Conservation (phyloP, 1,139 yeast genomes). For the Maudiozyma humilis region DNA sequence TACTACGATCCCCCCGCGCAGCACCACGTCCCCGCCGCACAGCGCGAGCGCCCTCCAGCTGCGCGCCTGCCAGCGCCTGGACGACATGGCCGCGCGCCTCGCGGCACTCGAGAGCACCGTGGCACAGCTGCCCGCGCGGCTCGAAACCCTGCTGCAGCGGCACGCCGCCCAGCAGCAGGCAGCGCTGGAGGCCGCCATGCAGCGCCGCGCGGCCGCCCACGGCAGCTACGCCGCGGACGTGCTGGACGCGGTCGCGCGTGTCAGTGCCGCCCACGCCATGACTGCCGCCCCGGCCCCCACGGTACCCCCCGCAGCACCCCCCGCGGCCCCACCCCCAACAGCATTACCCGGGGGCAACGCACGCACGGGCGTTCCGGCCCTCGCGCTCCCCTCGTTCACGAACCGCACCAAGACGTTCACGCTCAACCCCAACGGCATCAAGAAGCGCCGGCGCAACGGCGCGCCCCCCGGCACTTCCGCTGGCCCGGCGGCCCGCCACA, state of each 20-base stretch:
- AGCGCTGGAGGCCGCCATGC: neutral
- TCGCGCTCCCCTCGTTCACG: constrained; percentile 7
- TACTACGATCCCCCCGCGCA: neutral
- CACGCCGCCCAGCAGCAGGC: neutral
- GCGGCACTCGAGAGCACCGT: constrained; percentile 21
- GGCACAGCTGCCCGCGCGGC: neutral
- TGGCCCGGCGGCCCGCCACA: too few relatives aligned
- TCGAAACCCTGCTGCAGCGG: neutral
- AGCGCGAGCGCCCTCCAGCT: constrained; percentile 7
- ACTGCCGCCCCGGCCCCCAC: neutral
- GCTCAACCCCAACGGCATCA: constrained; percentile 29
- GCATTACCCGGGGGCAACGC: neutral
- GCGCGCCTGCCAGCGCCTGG: constrained; percentile 27
- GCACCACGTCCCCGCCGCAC: neutral
- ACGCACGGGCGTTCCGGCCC: neutral
- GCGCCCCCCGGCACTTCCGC: too few relatives aligned
- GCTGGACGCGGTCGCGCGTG: neutral
- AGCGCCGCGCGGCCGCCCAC: neutral
- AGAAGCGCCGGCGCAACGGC: constrained; percentile 18
- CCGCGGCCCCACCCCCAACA: neutral
- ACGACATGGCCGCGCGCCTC: constrained; percentile 26
- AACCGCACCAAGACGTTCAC: constrained; percentile 8
- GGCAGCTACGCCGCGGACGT: neutral
- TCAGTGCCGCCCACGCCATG: neutral
- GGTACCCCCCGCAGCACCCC: neutral